phyloP scores from a whole-genome alignment of 306 rosid genomes.

The Gynostemma pentaphyllum region DNA sequence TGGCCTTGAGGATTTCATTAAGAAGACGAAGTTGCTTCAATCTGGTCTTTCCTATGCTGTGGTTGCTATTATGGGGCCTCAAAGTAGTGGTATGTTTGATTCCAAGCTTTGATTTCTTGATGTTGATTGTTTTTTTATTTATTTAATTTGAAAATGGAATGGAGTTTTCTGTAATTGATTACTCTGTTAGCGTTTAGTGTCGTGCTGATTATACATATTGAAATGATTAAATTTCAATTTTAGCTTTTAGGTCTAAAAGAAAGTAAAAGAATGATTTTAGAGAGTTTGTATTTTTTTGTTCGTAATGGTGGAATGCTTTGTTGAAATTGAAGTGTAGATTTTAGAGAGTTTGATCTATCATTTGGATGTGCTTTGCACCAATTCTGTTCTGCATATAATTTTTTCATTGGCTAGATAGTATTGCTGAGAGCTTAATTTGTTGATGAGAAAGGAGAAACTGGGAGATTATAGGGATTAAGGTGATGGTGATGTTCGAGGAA shows the following conservation, averaged over 20 bases:
- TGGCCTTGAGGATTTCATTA: constrained; percentile 51
- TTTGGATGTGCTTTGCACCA: not conserved
- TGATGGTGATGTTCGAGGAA: not conserved
- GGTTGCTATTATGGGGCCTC: constrained; percentile 94
- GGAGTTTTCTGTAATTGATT: too few species aligned
- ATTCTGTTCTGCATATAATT: not conserved
- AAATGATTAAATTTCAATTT: too few species aligned
- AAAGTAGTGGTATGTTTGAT: constrained; percentile 58
- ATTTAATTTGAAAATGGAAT: too few species aligned
- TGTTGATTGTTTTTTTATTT: too few species aligned
- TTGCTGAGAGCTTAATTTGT: not conserved
- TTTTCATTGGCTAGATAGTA: not conserved
- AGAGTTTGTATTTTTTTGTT: too few species aligned
- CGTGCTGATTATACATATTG: too few species aligned
- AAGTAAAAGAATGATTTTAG: too few species aligned
- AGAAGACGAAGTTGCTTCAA: constrained; percentile 23
- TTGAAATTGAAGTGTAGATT: not conserved
- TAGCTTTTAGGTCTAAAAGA: too few species aligned
- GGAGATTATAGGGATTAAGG: not conserved
- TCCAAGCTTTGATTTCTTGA: not conserved
- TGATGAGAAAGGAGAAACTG: not conserved
- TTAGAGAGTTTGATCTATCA: not conserved
- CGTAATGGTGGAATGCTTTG: too few species aligned
- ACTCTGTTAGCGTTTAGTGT: too few species aligned
- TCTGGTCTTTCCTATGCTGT: constrained; percentile 86